Percentiles rank a stretch among this genome's conserved stretches.
phyloP scores from a whole-genome alignment of 2,329 filamentous ascomycete species.

The Alternaria sp. region DNA sequence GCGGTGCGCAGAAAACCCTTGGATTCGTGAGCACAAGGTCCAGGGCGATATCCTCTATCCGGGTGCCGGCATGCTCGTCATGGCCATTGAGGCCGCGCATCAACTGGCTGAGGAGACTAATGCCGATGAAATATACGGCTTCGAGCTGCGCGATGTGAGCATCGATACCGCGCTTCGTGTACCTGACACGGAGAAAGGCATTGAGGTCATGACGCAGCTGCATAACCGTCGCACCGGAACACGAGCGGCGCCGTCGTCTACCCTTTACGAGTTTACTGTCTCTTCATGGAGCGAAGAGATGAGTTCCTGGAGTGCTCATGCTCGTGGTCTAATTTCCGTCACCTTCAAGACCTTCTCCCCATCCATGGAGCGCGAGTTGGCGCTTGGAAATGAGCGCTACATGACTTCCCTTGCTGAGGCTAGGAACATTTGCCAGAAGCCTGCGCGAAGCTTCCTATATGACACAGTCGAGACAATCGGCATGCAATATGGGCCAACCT shows the following conservation, averaged over 20 bases:
- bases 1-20: constrained; percentile 16
- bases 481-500: constrained; percentile 20
- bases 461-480: constrained; percentile 17
- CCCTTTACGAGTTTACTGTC: constrained; percentile 15
- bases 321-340: constrained; percentile 12
- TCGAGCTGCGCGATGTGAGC: constrained; percentile 12
- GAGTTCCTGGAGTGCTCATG: constrained; percentile 13
- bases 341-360: constrained; percentile 7
- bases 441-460: constrained; percentile 15
- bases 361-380: constrained; percentile 11
- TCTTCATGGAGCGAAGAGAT: constrained; percentile 16
- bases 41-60: constrained; percentile 54
- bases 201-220: constrained; percentile 18
- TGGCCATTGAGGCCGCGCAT: constrained; percentile 42
- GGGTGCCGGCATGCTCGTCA: constrained; percentile 55
- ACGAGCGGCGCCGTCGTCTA: constrained; percentile 12
- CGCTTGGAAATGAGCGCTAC: constrained; percentile 4
- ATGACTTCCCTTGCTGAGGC: constrained; percentile 7
- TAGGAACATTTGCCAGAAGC: constrained; percentile 7
- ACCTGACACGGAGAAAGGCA: constrained; percentile 16
- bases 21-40: constrained; percentile 27
- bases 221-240: constrained; percentile 18
- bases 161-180: constrained; percentile 15
- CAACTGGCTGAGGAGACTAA: constrained; percentile 5
- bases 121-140: constrained; percentile 11